Conservation (phyloP, 2,329 filamentous ascomycete species). For the Penicillium occitanis region DNA sequence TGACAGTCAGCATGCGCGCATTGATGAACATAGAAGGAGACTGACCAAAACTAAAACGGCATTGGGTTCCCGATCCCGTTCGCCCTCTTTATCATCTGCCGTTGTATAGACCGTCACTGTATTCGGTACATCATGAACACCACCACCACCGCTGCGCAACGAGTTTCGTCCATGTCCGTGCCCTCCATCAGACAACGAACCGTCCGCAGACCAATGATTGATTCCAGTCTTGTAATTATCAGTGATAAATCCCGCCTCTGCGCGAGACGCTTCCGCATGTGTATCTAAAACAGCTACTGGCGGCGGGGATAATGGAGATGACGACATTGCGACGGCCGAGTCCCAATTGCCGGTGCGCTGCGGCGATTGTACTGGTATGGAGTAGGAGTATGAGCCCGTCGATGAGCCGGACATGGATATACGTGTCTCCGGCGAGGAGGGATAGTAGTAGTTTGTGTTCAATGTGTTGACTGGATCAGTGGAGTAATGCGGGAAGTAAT, state of each 20-base stretch:
- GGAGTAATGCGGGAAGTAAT: background rate
- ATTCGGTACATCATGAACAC: conserved; percentile 16
- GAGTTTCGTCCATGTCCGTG: conserved; percentile 10
- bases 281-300: background rate
- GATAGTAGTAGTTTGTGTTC: conserved; percentile 15
- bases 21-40: conserved; percentile 8
- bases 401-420: conserved; percentile 29
- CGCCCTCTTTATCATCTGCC: conserved; percentile 12
- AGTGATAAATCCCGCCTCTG: conserved; percentile 10
- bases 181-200: conserved; percentile 16
- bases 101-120: conserved; percentile 19
- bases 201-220: conserved; percentile 15
- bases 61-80: conserved; percentile 13
- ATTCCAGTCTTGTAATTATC: conserved; percentile 12
- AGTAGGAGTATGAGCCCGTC: conserved; percentile 25
- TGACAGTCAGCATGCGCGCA: background rate
- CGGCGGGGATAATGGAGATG: background rate
- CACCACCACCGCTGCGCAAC: conserved; percentile 8
- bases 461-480: background rate
- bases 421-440: conserved; percentile 24
- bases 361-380: conserved; percentile 23
- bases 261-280: conserved; percentile 1
- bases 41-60: conserved; percentile 24
- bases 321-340: conserved; percentile 24
- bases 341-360: conserved; percentile 18